phyloP scores from a whole-genome alignment of 345 rosid species.

The Camelina sativa region DNA sequence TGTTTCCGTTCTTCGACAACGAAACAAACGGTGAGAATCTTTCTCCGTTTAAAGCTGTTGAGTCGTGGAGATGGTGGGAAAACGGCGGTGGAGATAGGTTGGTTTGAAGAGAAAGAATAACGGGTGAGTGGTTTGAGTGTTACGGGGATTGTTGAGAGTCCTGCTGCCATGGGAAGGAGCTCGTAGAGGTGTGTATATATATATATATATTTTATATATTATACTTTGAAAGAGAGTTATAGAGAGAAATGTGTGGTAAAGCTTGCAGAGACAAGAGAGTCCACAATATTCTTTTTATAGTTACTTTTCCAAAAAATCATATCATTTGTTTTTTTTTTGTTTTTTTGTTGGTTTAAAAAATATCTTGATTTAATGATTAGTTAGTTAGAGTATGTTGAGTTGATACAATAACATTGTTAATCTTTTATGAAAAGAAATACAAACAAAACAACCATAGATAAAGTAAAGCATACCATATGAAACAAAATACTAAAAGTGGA shows the following conservation, averaged over 20 bases:
- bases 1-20: conserved; percentile 12
- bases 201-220: no score
- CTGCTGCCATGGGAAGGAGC: conserved; percentile 35
- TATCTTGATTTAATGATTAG: not conserved
- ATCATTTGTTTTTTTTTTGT: not conserved
- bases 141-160: conserved; percentile 25
- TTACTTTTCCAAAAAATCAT: not conserved
- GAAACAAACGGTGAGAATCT: conserved; percentile 23
- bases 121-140: conserved; percentile 32
- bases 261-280: not conserved
- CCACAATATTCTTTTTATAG: not conserved
- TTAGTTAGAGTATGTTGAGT: not conserved
- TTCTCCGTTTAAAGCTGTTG: not conserved
- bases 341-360: no score
- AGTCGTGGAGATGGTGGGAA: conserved; percentile 23
- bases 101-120: conserved; percentile 7
- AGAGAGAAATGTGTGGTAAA: conserved; percentile 23
- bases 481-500: not conserved
- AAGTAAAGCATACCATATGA: not conserved
- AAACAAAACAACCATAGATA: not conserved
- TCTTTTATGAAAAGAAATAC: not conserved
- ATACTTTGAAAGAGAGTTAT: conserved; percentile 10
- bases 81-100: conserved; percentile 5
- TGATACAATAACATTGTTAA: not conserved
- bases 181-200: not conserved